These are phyloP conservation scores for Insectozyma bohioensis DNA, from an alignment of 1,139 yeast species.

Conservation along the genomic window DNA sequence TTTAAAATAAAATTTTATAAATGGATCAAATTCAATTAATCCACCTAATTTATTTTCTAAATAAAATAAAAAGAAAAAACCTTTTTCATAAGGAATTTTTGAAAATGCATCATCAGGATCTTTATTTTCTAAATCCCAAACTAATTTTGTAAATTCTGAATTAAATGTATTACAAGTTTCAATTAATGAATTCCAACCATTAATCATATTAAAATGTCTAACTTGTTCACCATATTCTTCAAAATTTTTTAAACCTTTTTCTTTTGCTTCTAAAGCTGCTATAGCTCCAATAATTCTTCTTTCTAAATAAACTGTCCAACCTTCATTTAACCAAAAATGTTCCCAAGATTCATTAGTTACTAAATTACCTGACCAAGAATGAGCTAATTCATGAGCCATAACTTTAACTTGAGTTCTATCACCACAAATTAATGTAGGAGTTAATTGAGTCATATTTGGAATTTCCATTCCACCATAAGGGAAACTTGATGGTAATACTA, in stretches of 20 bases:
- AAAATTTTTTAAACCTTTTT: slow-evolving; percentile 20
- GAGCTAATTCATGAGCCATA: slow-evolving; percentile 41
- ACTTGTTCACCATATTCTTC: slow-evolving; percentile 28
- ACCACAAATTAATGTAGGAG: slow-evolving; percentile 35
- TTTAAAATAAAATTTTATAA: slow-evolving; percentile 32
- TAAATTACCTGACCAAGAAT: slow-evolving; percentile 40
- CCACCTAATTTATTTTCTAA: slow-evolving; percentile 32
- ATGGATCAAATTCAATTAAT: slow-evolving; percentile 26
- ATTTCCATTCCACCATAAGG: slow-evolving; percentile 45
- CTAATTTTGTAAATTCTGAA: slow-evolving; percentile 24
- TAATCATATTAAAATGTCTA: slow-evolving; percentile 31
- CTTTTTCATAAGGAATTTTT: slow-evolving; percentile 37
- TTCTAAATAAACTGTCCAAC: slow-evolving; percentile 41
- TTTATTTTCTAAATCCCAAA: slow-evolving; percentile 26
- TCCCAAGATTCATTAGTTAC: slow-evolving; percentile 40
- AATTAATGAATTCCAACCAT: slow-evolving; percentile 31
- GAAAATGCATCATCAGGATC: slow-evolving; percentile 41
- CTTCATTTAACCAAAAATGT: slow-evolving; percentile 42
- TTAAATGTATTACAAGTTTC: slow-evolving; percentile 23
- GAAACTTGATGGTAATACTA: slow-evolving; percentile 34
- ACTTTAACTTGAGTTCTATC: slow-evolving; percentile 37
- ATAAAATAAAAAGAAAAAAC: slow-evolving; percentile 32
- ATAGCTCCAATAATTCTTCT: slow-evolving; percentile 34
- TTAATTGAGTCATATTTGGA: slow-evolving; percentile 38
- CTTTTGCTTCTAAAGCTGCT: slow-evolving; percentile 26